Conservation (phyloP, 805 yeast genomes). For the Ogataea sp. region DNA sequence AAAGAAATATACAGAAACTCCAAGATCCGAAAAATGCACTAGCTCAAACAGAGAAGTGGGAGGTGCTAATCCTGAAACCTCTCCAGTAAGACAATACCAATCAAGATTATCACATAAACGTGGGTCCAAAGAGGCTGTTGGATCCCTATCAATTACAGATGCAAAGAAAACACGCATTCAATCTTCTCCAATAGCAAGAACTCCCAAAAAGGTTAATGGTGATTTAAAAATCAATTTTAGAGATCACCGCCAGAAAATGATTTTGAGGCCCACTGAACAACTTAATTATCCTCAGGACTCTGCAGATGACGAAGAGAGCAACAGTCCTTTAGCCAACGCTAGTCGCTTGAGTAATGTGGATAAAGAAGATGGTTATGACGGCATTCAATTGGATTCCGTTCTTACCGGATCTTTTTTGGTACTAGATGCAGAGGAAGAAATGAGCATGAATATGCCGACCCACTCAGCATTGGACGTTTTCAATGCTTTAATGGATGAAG, state of each 20-base stretch:
- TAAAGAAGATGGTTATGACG: slow-evolving; percentile 19
- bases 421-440: slow-evolving; percentile 5
- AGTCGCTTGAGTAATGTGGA: slow-evolving; percentile 19
- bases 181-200: slow-evolving; percentile 2
- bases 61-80: slow-evolving; percentile 10
- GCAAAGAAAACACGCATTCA: neutral
- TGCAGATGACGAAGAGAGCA: slow-evolving; percentile 10
- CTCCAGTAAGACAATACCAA: slow-evolving; percentile 17
- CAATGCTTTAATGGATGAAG: slow-evolving; percentile 12
- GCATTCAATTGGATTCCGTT: slow-evolving; percentile 9
- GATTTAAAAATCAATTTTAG: neutral
- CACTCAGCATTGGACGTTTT: slow-evolving; percentile 15
- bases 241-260: neutral
- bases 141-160: neutral
- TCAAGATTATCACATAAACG: slow-evolving; percentile 10
- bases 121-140: slow-evolving; percentile 8
- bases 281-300: slow-evolving; percentile 1
- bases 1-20: neutral
- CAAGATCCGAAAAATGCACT: no score
- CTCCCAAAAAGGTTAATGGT: slow-evolving; percentile 2
- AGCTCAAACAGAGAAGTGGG: neutral
- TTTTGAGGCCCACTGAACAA: neutral
- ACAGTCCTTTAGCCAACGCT: slow-evolving; percentile 24
- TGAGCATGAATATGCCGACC: slow-evolving; percentile 7
- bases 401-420: slow-evolving; percentile 14